phyloP scores from a whole-genome alignment of 306 rosid species.

The Casuarina equisetifolia region DNA sequence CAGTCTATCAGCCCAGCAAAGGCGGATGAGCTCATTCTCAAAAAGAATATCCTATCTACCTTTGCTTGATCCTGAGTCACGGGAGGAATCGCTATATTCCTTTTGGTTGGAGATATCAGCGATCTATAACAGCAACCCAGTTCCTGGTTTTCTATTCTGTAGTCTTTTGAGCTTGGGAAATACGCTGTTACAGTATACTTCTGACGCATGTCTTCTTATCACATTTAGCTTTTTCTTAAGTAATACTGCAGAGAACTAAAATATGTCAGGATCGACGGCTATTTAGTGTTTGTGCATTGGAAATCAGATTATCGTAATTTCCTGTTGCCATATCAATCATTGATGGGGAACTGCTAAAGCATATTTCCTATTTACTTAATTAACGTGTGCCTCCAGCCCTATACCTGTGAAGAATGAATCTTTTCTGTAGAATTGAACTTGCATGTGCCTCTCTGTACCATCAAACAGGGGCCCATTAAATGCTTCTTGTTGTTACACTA shows the following conservation, averaged over 20 bases:
- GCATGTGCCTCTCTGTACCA: background rate
- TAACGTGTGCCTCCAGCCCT: background rate
- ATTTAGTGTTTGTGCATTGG: background rate
- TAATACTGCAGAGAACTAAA: background rate
- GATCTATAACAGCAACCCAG: slow-evolving; percentile 18
- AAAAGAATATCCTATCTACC: slow-evolving; percentile 76
- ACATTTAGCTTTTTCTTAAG: slow-evolving; percentile 4
- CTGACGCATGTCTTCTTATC: background rate
- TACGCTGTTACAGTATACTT: slow-evolving; percentile 7
- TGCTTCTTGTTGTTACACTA: background rate
- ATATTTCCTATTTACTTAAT: background rate
- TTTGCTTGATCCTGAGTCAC: slow-evolving; percentile 45
- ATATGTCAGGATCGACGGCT: background rate
- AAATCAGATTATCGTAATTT: background rate
- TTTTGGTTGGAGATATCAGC: slow-evolving; percentile 21
- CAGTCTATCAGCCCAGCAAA: slow-evolving; percentile 81
- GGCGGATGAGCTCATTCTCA: slow-evolving; percentile 81
- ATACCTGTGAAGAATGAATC: background rate
- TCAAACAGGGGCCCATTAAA: too few relatives aligned
- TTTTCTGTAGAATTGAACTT: background rate
- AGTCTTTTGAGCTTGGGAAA: slow-evolving; percentile 22
- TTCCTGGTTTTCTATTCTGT: slow-evolving; percentile 5
- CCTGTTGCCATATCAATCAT: slow-evolving; percentile 2
- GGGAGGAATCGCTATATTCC: background rate
- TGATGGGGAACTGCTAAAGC: background rate